Percentiles rank a stretch among this genome's conserved stretches.
phyloP scores from a whole-genome alignment of 2,329 filamentous ascomycete species.

The Remersonia thermophila region DNA sequence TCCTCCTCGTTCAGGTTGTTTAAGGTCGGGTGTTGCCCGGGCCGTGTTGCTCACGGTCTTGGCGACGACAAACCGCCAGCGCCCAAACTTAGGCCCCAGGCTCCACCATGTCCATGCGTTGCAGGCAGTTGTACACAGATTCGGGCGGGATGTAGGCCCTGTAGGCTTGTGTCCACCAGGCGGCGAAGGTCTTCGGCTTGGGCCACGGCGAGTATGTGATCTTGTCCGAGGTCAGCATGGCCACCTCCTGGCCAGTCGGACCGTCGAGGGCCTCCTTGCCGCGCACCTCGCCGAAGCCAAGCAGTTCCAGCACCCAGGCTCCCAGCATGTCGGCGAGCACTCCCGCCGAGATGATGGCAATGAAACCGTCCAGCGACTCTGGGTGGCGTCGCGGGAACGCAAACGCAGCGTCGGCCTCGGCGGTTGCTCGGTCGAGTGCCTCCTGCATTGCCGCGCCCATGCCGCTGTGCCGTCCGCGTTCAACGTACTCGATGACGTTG shows the following conservation, averaged over 20 bases:
- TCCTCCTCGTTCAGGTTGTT: no score
- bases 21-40: no score
- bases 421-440: slow-evolving; percentile 12
- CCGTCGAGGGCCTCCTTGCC: no score
- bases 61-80: no score
- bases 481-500: no score
- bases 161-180: slow-evolving; percentile 12
- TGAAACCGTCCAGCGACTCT: slow-evolving; percentile 12
- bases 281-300: no score
- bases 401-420: slow-evolving; percentile 12
- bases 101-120: slow-evolving; percentile 8
- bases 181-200: slow-evolving; percentile 10
- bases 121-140: slow-evolving; percentile 7
- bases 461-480: no score
- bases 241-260: no score
- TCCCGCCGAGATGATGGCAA: slow-evolving; percentile 14
- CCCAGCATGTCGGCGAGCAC: slow-evolving; percentile 14
- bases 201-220: no score
- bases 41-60: no score
- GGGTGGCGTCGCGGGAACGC: slow-evolving; percentile 12
- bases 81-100: no score
- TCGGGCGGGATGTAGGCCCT: slow-evolving; percentile 10
- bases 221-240: no score
- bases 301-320: slow-evolving; percentile 15
- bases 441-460: slow-evolving; percentile 14